These are phyloP conservation scores for Stevia rebaudiana DNA, from an alignment of 140 eudicot genomes.

Conservation along the genomic window DNA sequence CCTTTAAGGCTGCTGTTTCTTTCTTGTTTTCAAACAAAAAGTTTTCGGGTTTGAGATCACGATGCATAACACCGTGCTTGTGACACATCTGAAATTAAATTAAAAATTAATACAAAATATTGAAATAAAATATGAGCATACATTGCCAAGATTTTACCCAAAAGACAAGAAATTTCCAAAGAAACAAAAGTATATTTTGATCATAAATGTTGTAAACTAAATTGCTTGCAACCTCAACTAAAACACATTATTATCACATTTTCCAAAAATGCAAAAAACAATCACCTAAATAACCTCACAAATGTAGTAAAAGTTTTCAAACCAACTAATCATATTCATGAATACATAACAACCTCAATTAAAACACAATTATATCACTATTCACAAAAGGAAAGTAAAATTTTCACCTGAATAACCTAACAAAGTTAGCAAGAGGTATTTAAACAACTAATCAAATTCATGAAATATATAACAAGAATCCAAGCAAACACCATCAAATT, in stretches of 20 bases:
- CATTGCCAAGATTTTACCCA: not conserved
- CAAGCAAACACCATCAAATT: not conserved
- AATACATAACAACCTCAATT: not conserved
- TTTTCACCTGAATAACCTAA: not conserved
- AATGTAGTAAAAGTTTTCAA: not conserved
- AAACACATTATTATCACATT: not conserved
- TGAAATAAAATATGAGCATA: not conserved
- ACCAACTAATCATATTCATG: not conserved
- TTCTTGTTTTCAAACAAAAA: slow-evolving; percentile 76
- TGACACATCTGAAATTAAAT: slow-evolving; percentile 68
- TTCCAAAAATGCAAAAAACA: not conserved
- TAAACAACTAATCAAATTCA: slow-evolving; percentile 4
- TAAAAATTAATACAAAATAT: not conserved
- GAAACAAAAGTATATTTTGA: no score
- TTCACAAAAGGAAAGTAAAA: not conserved
- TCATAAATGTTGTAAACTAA: not conserved
- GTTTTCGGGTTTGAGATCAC: slow-evolving; percentile 96
- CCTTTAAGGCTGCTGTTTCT: slow-evolving; percentile 82
- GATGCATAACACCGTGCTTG: slow-evolving; percentile 92
- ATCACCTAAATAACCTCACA: not conserved
- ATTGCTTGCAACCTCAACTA: not conserved
- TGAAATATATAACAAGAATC: slow-evolving; percentile 10
- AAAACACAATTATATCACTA: not conserved
- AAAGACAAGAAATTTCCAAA: not conserved
- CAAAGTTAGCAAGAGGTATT: not conserved